phyloP scores from a whole-genome alignment of 1,284 basidiomycete species.

The Leccinum pachyderme region DNA sequence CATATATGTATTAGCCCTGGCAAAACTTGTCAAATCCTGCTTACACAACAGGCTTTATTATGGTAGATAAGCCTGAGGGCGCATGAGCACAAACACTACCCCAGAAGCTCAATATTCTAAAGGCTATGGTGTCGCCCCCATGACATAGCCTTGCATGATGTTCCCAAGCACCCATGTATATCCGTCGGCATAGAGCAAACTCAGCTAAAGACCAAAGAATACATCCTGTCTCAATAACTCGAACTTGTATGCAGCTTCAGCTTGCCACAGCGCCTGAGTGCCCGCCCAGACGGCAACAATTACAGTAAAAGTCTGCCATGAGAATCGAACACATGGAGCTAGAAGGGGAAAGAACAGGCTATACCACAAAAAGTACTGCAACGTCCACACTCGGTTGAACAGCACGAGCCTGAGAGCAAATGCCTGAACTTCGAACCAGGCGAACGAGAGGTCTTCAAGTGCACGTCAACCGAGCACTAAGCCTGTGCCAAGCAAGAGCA shows the following conservation, averaged over 20 bases:
- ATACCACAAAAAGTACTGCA: constrained; percentile 99
- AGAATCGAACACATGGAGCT: constrained; percentile 62
- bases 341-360: constrained; percentile 87
- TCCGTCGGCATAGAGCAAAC: constrained; percentile 70
- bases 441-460: constrained; percentile 60
- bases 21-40: constrained; percentile 7
- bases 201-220: constrained; percentile 74
- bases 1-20: not conserved
- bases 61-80: not conserved
- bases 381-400: constrained; percentile 99
- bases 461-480: constrained; percentile 55
- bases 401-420: constrained; percentile 71
- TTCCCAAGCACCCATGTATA: constrained; percentile 76
- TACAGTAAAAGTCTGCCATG: constrained; percentile 25
- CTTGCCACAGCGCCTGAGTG: constrained; percentile 83
- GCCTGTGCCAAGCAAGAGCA: constrained; percentile 64
- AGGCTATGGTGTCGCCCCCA: not conserved
- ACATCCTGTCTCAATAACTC: constrained; percentile 81
- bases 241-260: constrained; percentile 75
- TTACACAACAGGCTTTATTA: constrained; percentile 12
- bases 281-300: constrained; percentile 70
- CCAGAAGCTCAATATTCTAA: not conserved
- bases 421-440: constrained; percentile 88
- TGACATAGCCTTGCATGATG: constrained; percentile 55
- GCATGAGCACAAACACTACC: not conserved